Percentiles rank a stretch among this genome's conserved stretches.
phyloP scores from a whole-genome alignment of 345 rosid species.

The Eucalyptus camaldulensis region DNA sequence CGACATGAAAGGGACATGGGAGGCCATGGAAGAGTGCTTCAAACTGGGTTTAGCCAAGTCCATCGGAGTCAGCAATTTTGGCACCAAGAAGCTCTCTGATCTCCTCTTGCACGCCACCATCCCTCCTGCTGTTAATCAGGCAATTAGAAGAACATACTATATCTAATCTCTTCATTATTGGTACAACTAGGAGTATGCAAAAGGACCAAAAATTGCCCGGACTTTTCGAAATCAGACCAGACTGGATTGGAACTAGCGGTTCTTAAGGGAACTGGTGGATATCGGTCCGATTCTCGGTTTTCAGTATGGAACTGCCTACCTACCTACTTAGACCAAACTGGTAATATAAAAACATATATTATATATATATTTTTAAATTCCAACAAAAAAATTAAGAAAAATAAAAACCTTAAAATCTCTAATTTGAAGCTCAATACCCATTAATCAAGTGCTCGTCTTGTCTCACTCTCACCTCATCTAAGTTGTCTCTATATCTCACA shows the following conservation, averaged over 20 bases:
- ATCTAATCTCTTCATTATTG: not conserved
- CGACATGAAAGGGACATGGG: slow-evolving; percentile 5
- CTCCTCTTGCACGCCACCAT: not conserved
- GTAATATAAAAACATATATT: no score
- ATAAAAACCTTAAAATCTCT: no score
- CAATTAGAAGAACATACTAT: not conserved
- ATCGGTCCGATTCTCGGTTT: no score
- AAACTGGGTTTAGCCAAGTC: slow-evolving; percentile 7
- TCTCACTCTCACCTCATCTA: not conserved
- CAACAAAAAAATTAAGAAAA: no score
- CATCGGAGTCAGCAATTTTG: slow-evolving; percentile 14
- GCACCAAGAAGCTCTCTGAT: not conserved
- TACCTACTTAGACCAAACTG: no score
- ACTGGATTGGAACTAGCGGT: accelerated
- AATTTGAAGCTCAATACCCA: no score
- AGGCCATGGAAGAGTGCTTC: slow-evolving; percentile 17
- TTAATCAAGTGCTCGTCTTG: not conserved
- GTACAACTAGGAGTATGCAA: no score
- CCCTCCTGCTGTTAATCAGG: slow-evolving; percentile 15
- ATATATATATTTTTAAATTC: no score
- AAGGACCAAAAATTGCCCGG: accelerated
- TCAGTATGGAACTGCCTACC: no score
- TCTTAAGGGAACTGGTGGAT: no score
- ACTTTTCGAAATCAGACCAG: accelerated
- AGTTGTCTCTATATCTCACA: not conserved